Conservation (phyloP, 148 eudicot genomes). For the Dysphania ambrosioides region DNA sequence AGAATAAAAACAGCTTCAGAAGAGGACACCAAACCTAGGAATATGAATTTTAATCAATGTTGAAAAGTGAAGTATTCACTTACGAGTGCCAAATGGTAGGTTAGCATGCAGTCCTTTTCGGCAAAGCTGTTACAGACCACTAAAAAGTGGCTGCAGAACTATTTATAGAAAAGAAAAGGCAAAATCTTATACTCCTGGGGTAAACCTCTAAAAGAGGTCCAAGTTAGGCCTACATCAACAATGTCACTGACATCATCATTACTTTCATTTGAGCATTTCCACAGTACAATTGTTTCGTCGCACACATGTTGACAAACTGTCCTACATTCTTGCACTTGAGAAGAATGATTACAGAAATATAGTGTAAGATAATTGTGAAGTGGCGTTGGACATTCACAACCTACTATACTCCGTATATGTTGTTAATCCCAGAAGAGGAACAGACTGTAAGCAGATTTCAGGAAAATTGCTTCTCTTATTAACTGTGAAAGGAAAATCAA, state of each 20-base stretch:
- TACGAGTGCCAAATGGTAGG: not conserved
- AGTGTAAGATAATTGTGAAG: no score
- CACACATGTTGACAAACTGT: no score
- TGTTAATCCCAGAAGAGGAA: not conserved
- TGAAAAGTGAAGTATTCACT: not conserved
- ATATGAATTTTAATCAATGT: no score
- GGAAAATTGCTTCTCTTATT: slow-evolving; percentile 1
- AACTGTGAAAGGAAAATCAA: not conserved
- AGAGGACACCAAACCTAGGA: not conserved
- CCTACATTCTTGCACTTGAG: no score
- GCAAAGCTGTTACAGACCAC: not conserved
- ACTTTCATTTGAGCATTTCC: not conserved
- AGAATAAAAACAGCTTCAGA: not conserved
- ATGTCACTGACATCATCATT: not conserved
- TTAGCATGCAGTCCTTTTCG: not conserved
- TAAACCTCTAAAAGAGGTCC: not conserved
- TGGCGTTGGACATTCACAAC: no score
- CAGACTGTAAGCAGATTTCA: no score
- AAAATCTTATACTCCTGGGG: not conserved
- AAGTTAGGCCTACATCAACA: not conserved
- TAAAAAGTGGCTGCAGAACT: not conserved
- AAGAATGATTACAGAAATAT: no score
- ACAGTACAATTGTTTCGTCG: no score
- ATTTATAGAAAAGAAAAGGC: not conserved
- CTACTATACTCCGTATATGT: no score